phyloP scores from a whole-genome alignment of 441 rosid species.

The Hura crepitans region DNA sequence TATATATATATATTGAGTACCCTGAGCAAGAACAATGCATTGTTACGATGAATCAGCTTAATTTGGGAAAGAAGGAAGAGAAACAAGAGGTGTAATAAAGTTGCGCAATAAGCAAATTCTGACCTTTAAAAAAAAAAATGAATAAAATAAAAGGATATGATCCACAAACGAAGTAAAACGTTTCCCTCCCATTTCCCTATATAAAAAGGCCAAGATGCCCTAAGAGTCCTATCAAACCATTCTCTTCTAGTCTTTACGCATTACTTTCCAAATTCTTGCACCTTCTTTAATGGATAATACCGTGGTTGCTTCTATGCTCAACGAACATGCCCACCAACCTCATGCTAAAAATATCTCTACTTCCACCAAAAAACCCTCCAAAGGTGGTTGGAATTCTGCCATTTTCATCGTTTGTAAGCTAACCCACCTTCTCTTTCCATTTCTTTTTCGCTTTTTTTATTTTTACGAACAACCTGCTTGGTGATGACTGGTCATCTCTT shows the following conservation, averaged over 20 bases:
- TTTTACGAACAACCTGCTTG: background rate
- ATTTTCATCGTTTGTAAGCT: conserved; percentile 66
- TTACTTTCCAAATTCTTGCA: background rate
- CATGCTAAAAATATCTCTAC: background rate
- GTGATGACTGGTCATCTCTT: too few relatives aligned
- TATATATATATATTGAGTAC: too few relatives aligned
- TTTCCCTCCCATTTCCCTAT: background rate
- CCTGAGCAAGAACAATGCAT: too few relatives aligned
- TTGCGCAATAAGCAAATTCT: too few relatives aligned
- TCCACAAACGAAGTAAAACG: background rate
- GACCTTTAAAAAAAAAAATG: background rate
- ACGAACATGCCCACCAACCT: background rate
- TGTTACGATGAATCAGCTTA: too few relatives aligned
- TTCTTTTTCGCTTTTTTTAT: background rate
- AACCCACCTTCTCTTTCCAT: background rate
- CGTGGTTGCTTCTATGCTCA: conserved; percentile 20
- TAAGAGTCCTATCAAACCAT: background rate
- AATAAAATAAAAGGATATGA: background rate
- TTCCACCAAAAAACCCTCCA: conserved; percentile 15
- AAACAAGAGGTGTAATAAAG: too few relatives aligned
- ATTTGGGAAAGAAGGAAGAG: too few relatives aligned
- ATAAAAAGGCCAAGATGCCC: conserved; percentile 5
- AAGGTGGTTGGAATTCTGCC: conserved; percentile 80
- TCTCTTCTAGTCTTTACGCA: too few relatives aligned
- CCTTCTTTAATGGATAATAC: background rate